These are phyloP conservation scores for Tranzscheliella williamsii DNA, from an alignment of 1,284 basidiomycete species.

Conservation along the genomic window DNA sequence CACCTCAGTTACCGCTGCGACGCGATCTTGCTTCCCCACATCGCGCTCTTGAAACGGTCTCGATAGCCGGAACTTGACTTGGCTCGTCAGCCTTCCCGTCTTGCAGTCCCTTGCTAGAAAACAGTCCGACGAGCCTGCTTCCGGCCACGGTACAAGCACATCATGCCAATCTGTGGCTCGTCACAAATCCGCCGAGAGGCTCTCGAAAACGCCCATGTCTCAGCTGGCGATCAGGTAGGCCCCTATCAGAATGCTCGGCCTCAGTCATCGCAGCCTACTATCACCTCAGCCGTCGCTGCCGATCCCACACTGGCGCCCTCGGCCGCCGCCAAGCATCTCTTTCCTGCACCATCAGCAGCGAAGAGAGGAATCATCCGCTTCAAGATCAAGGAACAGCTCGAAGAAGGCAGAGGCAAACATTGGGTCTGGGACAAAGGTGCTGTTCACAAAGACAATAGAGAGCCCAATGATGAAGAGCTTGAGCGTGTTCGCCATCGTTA, in stretches of 20 bases:
- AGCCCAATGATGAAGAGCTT: slow-evolving; percentile 53
- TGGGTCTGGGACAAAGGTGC: slow-evolving; percentile 59
- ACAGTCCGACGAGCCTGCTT: too few species aligned
- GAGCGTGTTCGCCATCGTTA: slow-evolving; percentile 41
- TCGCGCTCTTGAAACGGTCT: too few species aligned
- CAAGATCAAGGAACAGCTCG: slow-evolving; percentile 54
- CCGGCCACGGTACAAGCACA: too few species aligned
- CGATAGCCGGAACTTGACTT: too few species aligned
- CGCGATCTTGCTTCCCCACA: too few species aligned
- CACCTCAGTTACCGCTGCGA: too few species aligned
- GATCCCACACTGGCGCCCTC: slow-evolving; percentile 42
- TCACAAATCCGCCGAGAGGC: slow-evolving; percentile 19
- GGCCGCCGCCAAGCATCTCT: slow-evolving; percentile 43
- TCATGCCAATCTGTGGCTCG: slow-evolving; percentile 34
- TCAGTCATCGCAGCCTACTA: slow-evolving; percentile 41
- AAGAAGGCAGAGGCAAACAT: slow-evolving; percentile 47
- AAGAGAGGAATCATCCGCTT: slow-evolving; percentile 46
- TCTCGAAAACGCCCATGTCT: slow-evolving; percentile 26
- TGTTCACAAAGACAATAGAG: slow-evolving; percentile 39
- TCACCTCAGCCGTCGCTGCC: slow-evolving; percentile 55
- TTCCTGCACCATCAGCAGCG: slow-evolving; percentile 42
- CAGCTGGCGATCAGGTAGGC: slow-evolving; percentile 27
- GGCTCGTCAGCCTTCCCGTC: too few species aligned
- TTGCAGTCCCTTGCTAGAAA: too few species aligned
- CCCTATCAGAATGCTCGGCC: slow-evolving; percentile 26